Conservation (phyloP, 129 eudicot genomes). For the Oenanthe sinensis region DNA sequence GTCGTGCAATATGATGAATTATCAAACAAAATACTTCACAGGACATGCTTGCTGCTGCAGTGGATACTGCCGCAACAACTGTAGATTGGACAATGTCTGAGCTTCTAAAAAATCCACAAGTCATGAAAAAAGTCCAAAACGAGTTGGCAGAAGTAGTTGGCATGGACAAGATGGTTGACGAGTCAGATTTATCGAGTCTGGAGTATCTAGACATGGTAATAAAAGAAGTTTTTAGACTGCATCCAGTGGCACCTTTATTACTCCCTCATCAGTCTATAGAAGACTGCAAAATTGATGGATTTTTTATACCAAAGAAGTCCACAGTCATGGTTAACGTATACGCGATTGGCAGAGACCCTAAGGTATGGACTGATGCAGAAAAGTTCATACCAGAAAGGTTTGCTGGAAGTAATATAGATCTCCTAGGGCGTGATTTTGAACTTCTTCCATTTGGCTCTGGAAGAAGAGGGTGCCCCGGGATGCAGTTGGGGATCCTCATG, state of each 20-base stretch:
- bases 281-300: conserved; percentile 26
- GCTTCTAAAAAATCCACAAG: conserved; percentile 26
- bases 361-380: conserved; percentile 36
- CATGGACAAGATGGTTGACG: conserved; percentile 28
- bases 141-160: conserved; percentile 42
- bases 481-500: conserved; percentile 25
- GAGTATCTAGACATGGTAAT: conserved; percentile 36
- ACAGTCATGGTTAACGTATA: conserved; percentile 29
- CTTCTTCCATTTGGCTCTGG: conserved; percentile 52
- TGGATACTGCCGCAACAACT: conserved; percentile 28
- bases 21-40: neutral
- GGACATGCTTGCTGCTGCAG: conserved; percentile 36
- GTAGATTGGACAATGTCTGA: conserved; percentile 39
- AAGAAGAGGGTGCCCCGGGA: conserved; percentile 51
- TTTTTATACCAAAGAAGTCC: conserved; percentile 29
- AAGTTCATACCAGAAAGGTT: conserved; percentile 44
- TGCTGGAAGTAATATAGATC: conserved; percentile 21
- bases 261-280: conserved; percentile 35
- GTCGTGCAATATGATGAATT: neutral
- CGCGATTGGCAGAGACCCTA: conserved; percentile 38
- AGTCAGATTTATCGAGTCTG: conserved; percentile 28
- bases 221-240: conserved; percentile 45
- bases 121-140: conserved; percentile 28
- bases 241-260: conserved; percentile 40
- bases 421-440: conserved; percentile 35